A percentile compares a stretch with the other conserved stretches of the same genome.
Evolutionary conservation across 345 rosid genomes (phyloP).

Genomic region (Clausena lansium): DNA sequence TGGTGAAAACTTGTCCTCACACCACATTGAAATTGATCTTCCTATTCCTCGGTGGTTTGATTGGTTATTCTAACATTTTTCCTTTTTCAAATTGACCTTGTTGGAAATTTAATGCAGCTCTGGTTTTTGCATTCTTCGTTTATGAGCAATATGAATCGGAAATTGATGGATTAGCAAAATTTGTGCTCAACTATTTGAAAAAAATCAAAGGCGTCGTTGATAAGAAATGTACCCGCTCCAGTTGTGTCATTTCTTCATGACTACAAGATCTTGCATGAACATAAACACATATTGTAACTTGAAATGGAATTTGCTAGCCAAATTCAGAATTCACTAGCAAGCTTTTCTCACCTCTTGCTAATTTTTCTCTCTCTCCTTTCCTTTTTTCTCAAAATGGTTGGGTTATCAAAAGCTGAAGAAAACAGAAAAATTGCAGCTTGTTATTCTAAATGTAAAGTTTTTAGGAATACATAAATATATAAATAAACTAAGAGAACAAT

Average conservation of each 20-base stretch:
- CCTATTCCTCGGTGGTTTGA: neutral
- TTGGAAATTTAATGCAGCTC: slow-evolving; percentile 43
- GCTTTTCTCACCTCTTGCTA: too few relatives aligned
- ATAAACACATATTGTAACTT: neutral
- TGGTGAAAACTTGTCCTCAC: neutral
- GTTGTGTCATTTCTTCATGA: slow-evolving; percentile 19
- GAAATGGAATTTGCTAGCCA: too few relatives aligned
- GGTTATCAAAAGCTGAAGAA: too few relatives aligned
- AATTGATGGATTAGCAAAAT: slow-evolving; percentile 44
- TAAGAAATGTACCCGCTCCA: slow-evolving; percentile 32
- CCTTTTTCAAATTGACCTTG: slow-evolving; percentile 14
- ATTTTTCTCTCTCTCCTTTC: too few relatives aligned
- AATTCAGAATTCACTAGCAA: too few relatives aligned
- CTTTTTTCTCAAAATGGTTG: too few relatives aligned
- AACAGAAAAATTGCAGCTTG: too few relatives aligned
- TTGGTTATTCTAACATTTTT: neutral
- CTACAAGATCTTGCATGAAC: slow-evolving; percentile 10
- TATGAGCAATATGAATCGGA: slow-evolving; percentile 81
- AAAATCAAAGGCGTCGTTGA: slow-evolving; percentile 28
- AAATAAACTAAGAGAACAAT: too few relatives aligned
- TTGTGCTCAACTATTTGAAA: slow-evolving; percentile 24
- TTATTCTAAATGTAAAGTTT: too few relatives aligned
- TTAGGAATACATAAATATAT: too few relatives aligned
- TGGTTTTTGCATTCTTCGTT: slow-evolving; percentile 61
- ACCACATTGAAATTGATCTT: neutral